Conservation (phyloP, 441 rosid species). For the Brassica balearica region DNA sequence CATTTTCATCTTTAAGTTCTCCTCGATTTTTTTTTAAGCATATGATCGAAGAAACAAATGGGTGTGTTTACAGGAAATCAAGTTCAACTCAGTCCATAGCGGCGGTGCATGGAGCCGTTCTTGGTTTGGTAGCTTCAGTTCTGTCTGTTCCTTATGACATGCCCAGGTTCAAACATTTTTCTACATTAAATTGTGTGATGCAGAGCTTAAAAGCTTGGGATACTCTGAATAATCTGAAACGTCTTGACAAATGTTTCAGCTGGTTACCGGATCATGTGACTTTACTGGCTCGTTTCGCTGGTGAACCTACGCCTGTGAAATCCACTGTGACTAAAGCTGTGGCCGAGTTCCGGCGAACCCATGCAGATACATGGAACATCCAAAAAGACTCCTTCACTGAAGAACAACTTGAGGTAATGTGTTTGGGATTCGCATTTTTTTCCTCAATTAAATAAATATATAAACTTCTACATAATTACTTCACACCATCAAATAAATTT, state of each 20-base stretch:
- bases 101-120: conserved; percentile 90
- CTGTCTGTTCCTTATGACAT: conserved; percentile 97
- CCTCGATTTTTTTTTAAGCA: not conserved
- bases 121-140: conserved; percentile 96
- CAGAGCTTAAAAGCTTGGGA: conserved; percentile 16
- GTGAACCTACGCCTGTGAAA: conserved; percentile 92
- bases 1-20: not conserved
- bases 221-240: conserved; percentile 9
- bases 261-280: conserved; percentile 98
- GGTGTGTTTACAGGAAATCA: conserved; percentile 58
- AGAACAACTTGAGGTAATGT: conserved; percentile 95
- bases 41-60: conserved; percentile 1
- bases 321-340: conserved; percentile 60
- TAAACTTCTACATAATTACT: conserved; percentile 4
- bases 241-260: conserved; percentile 43
- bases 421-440: not conserved
- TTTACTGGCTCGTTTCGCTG: conserved; percentile 79
- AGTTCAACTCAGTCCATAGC: conserved; percentile 63
- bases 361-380: conserved; percentile 97
- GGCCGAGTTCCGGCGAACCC: conserved; percentile 97
- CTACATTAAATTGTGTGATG: conserved; percentile 9
- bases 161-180: conserved; percentile 69
- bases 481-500: conserved; percentile 6
- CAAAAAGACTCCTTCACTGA: conserved; percentile 93
- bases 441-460: not conserved